Conservation (phyloP, 176 grass and related monocot species). For the Leersia perrieri region DNA sequence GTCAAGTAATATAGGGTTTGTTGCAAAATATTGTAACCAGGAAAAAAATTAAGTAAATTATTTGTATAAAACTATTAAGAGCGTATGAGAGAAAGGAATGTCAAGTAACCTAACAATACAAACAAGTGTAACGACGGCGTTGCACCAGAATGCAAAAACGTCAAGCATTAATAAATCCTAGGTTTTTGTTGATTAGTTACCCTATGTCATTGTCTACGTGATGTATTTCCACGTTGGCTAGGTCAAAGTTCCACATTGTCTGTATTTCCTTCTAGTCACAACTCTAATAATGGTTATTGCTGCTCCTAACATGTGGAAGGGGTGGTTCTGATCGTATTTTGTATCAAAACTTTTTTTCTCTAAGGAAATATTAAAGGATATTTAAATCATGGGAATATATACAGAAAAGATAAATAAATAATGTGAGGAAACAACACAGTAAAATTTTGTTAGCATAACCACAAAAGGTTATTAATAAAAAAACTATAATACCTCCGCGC, state of each 20-base stretch:
- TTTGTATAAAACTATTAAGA: not conserved
- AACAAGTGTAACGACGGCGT: not conserved
- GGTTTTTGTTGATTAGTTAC: not conserved
- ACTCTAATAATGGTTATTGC: not conserved
- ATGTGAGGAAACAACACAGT: not conserved
- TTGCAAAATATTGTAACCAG: not conserved
- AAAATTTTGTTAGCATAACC: not conserved
- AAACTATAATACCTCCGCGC: conserved; percentile 75
- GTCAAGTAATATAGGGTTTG: not conserved
- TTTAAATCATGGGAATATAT: conserved; percentile 5
- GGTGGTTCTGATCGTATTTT: conserved; percentile 10
- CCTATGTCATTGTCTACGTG: not conserved
- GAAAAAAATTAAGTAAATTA: not conserved
- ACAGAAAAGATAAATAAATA: not conserved
- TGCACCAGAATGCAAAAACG: not conserved
- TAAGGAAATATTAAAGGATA: not conserved
- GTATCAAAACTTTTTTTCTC: not conserved
- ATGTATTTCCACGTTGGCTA: too few species aligned
- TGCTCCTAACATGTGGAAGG: not conserved
- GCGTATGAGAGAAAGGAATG: not conserved
- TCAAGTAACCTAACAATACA: conserved; percentile 9
- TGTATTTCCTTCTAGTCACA: not conserved
- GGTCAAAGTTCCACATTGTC: not conserved
- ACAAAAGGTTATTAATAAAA: conserved; percentile 8
- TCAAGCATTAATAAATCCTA: not conserved